Percentiles rank a stretch among this genome's conserved stretches.
Evolutionary conservation across 2,329 filamentous ascomycete genomes (phyloP).

Genomic region (Teratosphaeria nubilosa): DNA sequence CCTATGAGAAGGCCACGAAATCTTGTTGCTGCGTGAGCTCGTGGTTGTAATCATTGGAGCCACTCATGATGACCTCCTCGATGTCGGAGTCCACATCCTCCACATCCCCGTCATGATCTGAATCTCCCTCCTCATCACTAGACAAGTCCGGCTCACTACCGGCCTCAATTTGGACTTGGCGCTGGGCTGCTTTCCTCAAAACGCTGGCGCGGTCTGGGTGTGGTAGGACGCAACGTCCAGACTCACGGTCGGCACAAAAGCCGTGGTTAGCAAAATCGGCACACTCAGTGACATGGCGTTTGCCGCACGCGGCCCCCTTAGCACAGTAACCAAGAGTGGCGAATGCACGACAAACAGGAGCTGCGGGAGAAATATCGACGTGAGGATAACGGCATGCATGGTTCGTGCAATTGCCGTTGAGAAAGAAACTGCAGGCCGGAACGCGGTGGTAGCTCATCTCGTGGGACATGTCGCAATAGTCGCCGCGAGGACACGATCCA

Average conservation of each 20-base stretch:
- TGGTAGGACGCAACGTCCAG: conserved; percentile 62
- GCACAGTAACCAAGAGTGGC: conserved; percentile 82
- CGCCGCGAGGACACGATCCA: conserved; percentile 65
- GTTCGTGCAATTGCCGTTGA: conserved; percentile 83
- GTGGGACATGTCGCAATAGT: conserved; percentile 84
- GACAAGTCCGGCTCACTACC: conserved; percentile 49
- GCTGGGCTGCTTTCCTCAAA: conserved; percentile 49
- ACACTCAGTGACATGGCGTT: conserved; percentile 79
- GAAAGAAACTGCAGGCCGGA: conserved; percentile 80
- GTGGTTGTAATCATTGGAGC: conserved; percentile 29
- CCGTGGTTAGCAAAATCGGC: conserved; percentile 91
- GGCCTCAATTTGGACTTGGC: conserved; percentile 28
- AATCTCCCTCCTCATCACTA: conserved; percentile 58
- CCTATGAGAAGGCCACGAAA: conserved; percentile 29
- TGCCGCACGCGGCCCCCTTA: conserved; percentile 63
- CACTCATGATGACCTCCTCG: conserved; percentile 22
- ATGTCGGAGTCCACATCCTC: conserved; percentile 26
- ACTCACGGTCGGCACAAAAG: conserved; percentile 58
- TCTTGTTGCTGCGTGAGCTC: conserved; percentile 45
- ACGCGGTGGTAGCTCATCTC: conserved; percentile 72
- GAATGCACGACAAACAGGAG: conserved; percentile 75
- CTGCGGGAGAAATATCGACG: conserved; percentile 63
- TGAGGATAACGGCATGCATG: conserved; percentile 79
- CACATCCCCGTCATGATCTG: conserved; percentile 40
- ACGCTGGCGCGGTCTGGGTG: conserved; percentile 84